Conservation (phyloP, 495 filamentous ascomycete species). For the Xanthoparmelia taractica region DNA sequence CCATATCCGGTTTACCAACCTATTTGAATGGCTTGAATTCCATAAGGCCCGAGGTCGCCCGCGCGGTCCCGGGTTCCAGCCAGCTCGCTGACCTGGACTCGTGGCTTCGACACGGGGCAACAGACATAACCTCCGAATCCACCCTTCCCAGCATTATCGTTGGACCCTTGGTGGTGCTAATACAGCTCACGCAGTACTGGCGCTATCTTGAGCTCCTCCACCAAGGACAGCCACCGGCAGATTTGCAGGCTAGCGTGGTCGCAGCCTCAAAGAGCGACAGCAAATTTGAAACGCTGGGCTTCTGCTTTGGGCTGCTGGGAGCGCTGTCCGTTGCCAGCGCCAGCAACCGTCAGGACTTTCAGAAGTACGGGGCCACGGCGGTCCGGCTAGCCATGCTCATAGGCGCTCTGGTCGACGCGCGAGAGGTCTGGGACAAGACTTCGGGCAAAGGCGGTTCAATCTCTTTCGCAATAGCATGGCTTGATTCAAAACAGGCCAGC, state of each 20-base stretch:
- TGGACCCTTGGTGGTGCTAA: conserved; percentile 29
- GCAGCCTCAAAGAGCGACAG: conserved; percentile 13
- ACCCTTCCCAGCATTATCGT: conserved; percentile 30
- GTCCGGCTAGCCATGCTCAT: conserved; percentile 35
- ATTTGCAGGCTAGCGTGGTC: conserved; percentile 14
- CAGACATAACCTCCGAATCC: not conserved
- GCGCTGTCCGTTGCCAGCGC: conserved; percentile 35
- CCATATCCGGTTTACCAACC: conserved; percentile 15
- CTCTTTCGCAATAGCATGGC: conserved; percentile 29
- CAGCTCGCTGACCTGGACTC: conserved; percentile 14
- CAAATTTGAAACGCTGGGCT: conserved; percentile 35
- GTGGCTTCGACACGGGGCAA: conserved; percentile 14
- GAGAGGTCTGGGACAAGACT: conserved; percentile 28
- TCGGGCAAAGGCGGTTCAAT: conserved; percentile 20
- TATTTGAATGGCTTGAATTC: conserved; percentile 17
- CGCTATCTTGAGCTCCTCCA: conserved; percentile 18
- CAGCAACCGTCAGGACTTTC: conserved; percentile 24
- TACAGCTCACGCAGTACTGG: conserved; percentile 31
- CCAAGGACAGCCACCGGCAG: conserved; percentile 1
- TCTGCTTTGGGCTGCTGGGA: conserved; percentile 40
- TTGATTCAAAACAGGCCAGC: conserved; percentile 17
- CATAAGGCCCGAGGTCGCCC: conserved; percentile 16
- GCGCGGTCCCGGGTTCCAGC: conserved; percentile 8
- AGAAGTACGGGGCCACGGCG: conserved; percentile 34
- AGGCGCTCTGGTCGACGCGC: conserved; percentile 38